Evolutionary conservation across 305 asterid species (phyloP).

Genomic region (Rubia tinctorum): DNA sequence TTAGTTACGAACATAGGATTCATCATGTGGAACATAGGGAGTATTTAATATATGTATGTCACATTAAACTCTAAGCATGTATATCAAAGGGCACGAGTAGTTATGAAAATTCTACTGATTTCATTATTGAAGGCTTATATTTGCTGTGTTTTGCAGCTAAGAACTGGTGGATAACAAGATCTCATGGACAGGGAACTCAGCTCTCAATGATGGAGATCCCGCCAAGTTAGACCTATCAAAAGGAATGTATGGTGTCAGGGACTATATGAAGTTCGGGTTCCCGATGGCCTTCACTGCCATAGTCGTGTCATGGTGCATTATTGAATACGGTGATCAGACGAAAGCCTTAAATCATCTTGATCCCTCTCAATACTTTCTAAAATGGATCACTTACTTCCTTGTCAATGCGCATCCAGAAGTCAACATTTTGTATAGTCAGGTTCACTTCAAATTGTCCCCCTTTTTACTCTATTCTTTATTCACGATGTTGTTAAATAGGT

Average conservation of each 20-base stretch:
- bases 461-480: not conserved
- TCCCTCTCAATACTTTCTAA: slow-evolving; percentile 66
- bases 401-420: slow-evolving; percentile 73
- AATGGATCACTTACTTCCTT: slow-evolving; percentile 85
- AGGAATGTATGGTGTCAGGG: slow-evolving; percentile 98
- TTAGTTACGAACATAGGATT: too few relatives aligned
- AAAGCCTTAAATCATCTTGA: slow-evolving; percentile 56
- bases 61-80: not conserved
- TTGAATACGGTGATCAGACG: slow-evolving; percentile 97
- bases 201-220: slow-evolving; percentile 61
- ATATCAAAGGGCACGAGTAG: not conserved
- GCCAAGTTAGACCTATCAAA: slow-evolving; percentile 83
- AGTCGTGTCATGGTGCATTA: slow-evolving; percentile 84
- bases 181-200: slow-evolving; percentile 94
- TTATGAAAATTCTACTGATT: not conserved
- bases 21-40: too few relatives aligned
- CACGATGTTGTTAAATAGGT: not conserved
- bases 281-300: slow-evolving; percentile 98
- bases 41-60: not conserved
- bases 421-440: slow-evolving; percentile 86
- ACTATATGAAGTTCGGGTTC: slow-evolving; percentile 88
- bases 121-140: slow-evolving; percentile 12
- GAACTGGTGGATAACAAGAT: slow-evolving; percentile 57
- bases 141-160: slow-evolving; percentile 60
- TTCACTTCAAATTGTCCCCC: slow-evolving; percentile 14